Evolutionary conservation across 306 rosid species (phyloP), one percentile per base, ranked within the genome.

Genomic region (Fragaria nilgerrensis): DNA sequence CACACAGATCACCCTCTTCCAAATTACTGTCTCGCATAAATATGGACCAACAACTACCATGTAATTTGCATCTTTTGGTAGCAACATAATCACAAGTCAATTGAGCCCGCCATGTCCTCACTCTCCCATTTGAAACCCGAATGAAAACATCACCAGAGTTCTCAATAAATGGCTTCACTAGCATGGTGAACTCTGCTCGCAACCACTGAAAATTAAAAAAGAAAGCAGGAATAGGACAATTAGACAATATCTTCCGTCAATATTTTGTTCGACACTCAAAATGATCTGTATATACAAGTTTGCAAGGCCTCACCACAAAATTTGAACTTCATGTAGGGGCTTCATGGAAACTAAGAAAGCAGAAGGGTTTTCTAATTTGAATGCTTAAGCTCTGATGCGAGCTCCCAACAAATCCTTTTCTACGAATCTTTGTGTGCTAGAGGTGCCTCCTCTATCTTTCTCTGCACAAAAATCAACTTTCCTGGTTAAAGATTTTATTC

Each of bases 1-100:
- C 70, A 62, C 81, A 78, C 29, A 70, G 50, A 62, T 78, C 81
- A 29, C 76, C 70, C 15, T 32, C 39, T 78, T 70, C 2, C 50
- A 78, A 43, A 47, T 78, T 27, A 47, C 70, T 78, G 62, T 61
- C 71, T 52, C 2, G 10, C 9, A 45, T 76, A 48, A 78, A 78
- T 13, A 4, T 15, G 7, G 4, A 19, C 71, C 76, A 78, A 45
- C 81, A 78, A 32, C 71, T 70, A n/a, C 13, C 8, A 27, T 27
- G 20, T 27, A 77, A 58, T 44, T 7, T n/a, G 23, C 12, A 25
- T 61, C 65, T 29, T 0, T 45, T 62, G 27, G 5, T 1, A 27
- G 37, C 19, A 13, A 5, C 14, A 15, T 15, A 5, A 47, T 7
- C 20, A 68, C 19, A 20, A 7, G 41, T 59, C 12, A 44, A 17